Conservation (phyloP, 768 basidiomycete genomes). For the Psilocybe cyanescens region DNA sequence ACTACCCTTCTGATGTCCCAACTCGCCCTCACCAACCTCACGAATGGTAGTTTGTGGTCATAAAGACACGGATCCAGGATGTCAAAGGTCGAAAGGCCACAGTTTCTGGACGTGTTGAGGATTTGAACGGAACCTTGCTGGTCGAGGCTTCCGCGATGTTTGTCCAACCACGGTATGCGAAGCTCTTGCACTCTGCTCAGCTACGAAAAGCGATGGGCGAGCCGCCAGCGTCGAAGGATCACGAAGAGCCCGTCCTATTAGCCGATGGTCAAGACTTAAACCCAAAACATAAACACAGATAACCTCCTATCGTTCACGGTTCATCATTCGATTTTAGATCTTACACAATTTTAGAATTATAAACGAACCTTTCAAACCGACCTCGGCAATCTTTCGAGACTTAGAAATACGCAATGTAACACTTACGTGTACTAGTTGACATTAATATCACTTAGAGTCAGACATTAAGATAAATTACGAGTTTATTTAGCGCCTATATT, state of each 20-base stretch:
- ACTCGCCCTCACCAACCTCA: not conserved
- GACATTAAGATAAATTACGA: no score
- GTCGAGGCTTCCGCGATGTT: conserved; percentile 84
- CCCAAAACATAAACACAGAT: conserved; percentile 27
- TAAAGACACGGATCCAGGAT: conserved; percentile 69
- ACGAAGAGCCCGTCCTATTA: conserved; percentile 38
- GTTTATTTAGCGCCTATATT: no score
- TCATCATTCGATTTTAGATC: not conserved
- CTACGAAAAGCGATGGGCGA: conserved; percentile 72
- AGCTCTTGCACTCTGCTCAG: conserved; percentile 64
- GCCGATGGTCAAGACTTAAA: conserved; percentile 42
- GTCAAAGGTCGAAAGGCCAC: conserved; percentile 77
- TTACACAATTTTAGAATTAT: not conserved
- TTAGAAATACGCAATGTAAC: no score
- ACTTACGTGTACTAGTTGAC: not conserved
- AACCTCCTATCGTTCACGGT: not conserved
- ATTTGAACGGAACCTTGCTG: conserved; percentile 78
- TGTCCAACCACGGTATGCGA: conserved; percentile 88
- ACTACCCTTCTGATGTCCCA: not conserved
- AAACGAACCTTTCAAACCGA: not conserved
- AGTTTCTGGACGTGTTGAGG: conserved; percentile 77
- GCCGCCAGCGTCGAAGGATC: conserved; percentile 35
- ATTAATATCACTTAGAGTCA: not conserved
- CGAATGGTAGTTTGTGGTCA: conserved; percentile 72
- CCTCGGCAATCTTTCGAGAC: not conserved